Evolutionary conservation across 768 basidiomycete genomes (phyloP).

Genomic region (Mycena filopes): DNA sequence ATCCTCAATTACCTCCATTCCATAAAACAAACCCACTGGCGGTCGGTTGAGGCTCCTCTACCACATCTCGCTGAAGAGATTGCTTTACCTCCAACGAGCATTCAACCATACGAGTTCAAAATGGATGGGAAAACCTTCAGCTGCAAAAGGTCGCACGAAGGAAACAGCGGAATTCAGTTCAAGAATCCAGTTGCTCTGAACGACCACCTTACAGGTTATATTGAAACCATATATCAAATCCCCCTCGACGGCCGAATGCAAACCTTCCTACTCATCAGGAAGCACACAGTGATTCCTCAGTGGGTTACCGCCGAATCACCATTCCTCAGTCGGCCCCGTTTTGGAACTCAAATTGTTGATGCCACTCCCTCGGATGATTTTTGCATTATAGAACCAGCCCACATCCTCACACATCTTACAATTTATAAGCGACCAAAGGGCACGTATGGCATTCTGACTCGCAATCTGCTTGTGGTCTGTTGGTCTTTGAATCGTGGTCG

Average conservation of each 20-base stretch:
- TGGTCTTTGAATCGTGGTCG: background rate
- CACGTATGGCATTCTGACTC: background rate
- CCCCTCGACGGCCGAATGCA: conserved; percentile 32
- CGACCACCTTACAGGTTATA: conserved; percentile 30
- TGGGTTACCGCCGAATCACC: conserved; percentile 26
- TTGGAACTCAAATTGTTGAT: background rate
- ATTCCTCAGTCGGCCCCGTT: too few relatives aligned
- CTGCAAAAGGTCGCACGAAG: background rate
- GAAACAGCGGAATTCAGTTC: too few relatives aligned
- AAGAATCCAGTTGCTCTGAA: too few relatives aligned
- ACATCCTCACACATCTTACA: background rate
- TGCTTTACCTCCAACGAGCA: background rate
- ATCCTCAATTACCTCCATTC: background rate
- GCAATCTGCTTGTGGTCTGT: background rate
- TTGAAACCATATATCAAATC: conserved; percentile 31
- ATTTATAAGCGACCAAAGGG: background rate
- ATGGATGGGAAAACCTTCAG: background rate
- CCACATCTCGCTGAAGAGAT: background rate
- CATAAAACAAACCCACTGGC: background rate
- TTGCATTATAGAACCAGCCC: background rate
- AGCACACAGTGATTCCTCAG: conserved; percentile 29
- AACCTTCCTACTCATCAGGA: conserved; percentile 34
- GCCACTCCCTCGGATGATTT: background rate
- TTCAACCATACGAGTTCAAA: background rate
- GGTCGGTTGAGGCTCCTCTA: too few relatives aligned